Base-by-base conservation (phyloP, 2,329 filamentous ascomycete genomes). In the Septoria linicola region DNA sequence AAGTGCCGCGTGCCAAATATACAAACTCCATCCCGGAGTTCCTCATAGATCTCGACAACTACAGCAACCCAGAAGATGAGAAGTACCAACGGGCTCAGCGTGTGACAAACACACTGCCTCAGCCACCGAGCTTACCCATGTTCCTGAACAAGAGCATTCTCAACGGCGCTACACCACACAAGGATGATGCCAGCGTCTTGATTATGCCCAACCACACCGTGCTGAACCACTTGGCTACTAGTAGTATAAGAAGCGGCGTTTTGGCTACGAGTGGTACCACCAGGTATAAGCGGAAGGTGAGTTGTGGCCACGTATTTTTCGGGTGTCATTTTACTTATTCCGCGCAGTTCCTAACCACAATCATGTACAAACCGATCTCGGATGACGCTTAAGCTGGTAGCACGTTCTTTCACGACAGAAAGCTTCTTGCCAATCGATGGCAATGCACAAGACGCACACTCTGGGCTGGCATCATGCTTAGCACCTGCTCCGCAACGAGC, bases 131-230 rank as follows among this genome's bases (percentile, higher is more conserved):
- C 59, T 78, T 99, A 37, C 93, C 93, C 1, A 83, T 93, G 41
- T 97, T 97, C 73, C 75, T 99, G 42, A 88, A 87, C 61, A 96
- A 96, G 73, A 93, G 91, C 25, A 96, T 99, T 53, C 74, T 99
- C 59, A 99, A 99, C 69, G 88, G 88, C 41, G 85, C 84, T 2
- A 90, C 89, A 20, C 84, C 92, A 5, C 89, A 96, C 79, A 97
- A 97, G 75, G 93, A 99, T 68, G 93, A 99, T 72, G 96, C 92
- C 70, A 96, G 91, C 72, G 93, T 99, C 55, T 75, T 99, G 58
- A 93, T 89, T 61, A 92, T 96, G 80, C 93, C 93, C 11, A 99
- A 97, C 65, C 92, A 99, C 66, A 96, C 93, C 0, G 89, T 97
- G 25, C 75, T 99, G 57, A 99, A 99, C 62, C 93, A 99, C 70